A percentile compares a stretch with the other conserved stretches of the same genome.
phyloP scores from a whole-genome alignment of 2,329 filamentous ascomycete genomes.

The Lizonia empirigonia region DNA sequence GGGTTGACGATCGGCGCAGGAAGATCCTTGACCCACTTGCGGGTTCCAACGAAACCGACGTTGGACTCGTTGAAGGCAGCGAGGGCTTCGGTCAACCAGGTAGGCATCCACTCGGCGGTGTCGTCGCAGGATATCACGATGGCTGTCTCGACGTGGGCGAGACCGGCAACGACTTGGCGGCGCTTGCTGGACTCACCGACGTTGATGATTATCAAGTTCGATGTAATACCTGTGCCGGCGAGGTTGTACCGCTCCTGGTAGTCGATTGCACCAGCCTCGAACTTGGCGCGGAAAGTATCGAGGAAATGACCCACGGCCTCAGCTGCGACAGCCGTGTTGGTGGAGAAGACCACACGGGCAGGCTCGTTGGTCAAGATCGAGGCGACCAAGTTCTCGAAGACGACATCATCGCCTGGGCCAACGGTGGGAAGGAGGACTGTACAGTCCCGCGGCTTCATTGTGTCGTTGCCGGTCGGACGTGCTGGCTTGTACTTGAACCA shows the following conservation, averaged over 20 bases:
- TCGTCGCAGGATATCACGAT: conserved; percentile 29
- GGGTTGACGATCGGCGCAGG: conserved; percentile 1
- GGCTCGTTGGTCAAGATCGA: conserved; percentile 24
- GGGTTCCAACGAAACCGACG: conserved; percentile 33
- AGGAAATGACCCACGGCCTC: conserved; percentile 7
- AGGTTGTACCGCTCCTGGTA: conserved; percentile 20
- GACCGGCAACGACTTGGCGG: conserved; percentile 19
- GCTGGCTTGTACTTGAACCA: conserved; percentile 25
- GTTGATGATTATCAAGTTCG: conserved; percentile 14
- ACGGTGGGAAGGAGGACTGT: conserved; percentile 32
- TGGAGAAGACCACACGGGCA: conserved; percentile 24
- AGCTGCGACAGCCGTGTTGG: conserved; percentile 9
- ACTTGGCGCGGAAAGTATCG: not conserved
- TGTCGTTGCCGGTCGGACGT: not conserved
- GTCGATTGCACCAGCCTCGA: conserved; percentile 6
- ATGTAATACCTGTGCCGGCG: not conserved
- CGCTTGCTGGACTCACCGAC: conserved; percentile 29
- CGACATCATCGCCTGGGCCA: conserved; percentile 16
- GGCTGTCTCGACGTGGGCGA: conserved; percentile 10
- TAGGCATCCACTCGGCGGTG: conserved; percentile 25
- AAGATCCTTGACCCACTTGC: conserved; percentile 30
- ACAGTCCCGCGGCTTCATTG: conserved; percentile 14
- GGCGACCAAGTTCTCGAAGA: conserved; percentile 15
- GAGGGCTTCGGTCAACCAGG: conserved; percentile 21
- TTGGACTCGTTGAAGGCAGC: conserved; percentile 24